phyloP scores from a whole-genome alignment of 2,329 filamentous ascomycete species.

The Cucurbitaria berberidis region DNA sequence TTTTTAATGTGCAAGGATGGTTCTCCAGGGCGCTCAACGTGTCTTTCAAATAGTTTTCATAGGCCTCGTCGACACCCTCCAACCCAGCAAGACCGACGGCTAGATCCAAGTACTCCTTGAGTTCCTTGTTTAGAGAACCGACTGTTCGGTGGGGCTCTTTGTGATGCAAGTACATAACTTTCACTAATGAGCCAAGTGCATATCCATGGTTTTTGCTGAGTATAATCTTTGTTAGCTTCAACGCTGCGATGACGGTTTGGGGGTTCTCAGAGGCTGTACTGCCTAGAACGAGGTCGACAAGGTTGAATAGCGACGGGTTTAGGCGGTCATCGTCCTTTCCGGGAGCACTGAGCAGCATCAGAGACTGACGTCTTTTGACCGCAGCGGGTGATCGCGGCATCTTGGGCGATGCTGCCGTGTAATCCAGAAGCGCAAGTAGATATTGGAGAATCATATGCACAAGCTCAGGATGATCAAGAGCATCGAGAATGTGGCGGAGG shows the following conservation, averaged over 20 bases:
- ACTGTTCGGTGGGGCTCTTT: conserved; percentile 67
- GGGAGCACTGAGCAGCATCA: conserved; percentile 83
- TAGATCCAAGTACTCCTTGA: conserved; percentile 72
- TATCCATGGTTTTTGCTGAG: conserved; percentile 88
- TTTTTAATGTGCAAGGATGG: conserved; percentile 73
- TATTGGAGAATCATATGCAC: conserved; percentile 94
- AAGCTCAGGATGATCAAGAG: conserved; percentile 90
- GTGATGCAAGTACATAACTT: conserved; percentile 65
- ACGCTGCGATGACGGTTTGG: conserved; percentile 86
- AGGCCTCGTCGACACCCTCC: conserved; percentile 74
- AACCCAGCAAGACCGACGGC: conserved; percentile 72
- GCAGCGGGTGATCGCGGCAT: conserved; percentile 62
- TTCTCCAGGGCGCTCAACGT: conserved; percentile 71
- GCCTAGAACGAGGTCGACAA: conserved; percentile 87
- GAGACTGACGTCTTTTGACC: conserved; percentile 82
- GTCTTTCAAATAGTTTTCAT: conserved; percentile 74
- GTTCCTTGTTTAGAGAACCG: conserved; percentile 76
- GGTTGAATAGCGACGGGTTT: conserved; percentile 88
- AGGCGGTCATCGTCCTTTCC: conserved; percentile 75
- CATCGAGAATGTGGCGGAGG: conserved; percentile 85
- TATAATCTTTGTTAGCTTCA: conserved; percentile 86
- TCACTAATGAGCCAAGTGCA: conserved; percentile 76
- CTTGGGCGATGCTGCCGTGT: conserved; percentile 40
- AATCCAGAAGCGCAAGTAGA: conserved; percentile 79
- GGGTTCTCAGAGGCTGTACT: conserved; percentile 83